A percentile compares a stretch with the other conserved stretches of the same genome.
Conservation (phyloP, 345 rosid species). For the Populus alba region DNA sequence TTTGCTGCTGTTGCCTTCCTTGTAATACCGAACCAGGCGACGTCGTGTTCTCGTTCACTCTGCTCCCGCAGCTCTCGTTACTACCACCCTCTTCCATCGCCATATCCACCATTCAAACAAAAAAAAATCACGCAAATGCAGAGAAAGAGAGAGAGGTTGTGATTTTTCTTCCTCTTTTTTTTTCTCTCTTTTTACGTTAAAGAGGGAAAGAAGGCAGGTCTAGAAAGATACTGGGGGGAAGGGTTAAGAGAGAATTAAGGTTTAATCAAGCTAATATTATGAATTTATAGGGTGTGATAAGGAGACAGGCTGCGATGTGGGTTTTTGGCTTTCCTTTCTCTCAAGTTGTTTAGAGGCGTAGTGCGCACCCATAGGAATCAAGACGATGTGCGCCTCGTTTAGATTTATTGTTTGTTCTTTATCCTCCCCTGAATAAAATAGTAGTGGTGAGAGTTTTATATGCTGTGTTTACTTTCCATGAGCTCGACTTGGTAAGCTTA, state of each 20-base stretch:
- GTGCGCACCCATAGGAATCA: constrained; percentile 20
- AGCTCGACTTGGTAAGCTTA: background rate
- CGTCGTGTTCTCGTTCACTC: constrained; percentile 34
- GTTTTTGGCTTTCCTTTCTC: background rate
- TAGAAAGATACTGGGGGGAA: background rate
- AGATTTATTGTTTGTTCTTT: background rate
- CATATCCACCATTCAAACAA: constrained; percentile 23
- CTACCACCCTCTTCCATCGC: constrained; percentile 45
- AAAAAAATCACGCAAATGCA: background rate
- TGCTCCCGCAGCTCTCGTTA: constrained; percentile 65
- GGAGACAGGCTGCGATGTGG: background rate
- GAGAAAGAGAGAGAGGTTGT: background rate
- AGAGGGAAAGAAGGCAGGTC: background rate
- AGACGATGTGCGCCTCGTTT: background rate
- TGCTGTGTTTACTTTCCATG: background rate
- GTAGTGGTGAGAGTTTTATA: background rate
- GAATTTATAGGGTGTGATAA: background rate
- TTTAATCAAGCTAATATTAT: background rate
- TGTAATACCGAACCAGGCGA: constrained; percentile 27
- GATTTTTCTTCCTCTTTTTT: background rate
- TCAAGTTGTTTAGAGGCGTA: constrained; percentile 25
- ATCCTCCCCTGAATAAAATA: background rate
- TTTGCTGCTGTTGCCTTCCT: constrained; percentile 44
- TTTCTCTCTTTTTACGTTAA: background rate
- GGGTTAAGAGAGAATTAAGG: background rate